Conservation (phyloP, 2,329 filamentous ascomycete genomes). For the Penicillium sp. region DNA sequence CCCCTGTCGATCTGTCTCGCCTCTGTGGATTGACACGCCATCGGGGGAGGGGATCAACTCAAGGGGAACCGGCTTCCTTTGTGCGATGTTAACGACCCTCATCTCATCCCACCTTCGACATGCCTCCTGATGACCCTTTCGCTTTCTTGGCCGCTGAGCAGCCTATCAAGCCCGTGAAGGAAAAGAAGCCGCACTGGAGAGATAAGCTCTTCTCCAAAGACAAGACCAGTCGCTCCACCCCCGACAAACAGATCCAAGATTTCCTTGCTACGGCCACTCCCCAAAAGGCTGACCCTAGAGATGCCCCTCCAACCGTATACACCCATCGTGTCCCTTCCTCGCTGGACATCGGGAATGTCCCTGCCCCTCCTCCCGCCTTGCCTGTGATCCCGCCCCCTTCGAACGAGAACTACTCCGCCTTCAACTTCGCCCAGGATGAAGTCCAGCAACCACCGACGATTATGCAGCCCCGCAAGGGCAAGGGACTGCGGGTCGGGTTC, state of each 20-base stretch:
- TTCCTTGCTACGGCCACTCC: constrained; percentile 46
- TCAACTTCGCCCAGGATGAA: constrained; percentile 12
- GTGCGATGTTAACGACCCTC: constrained; percentile 39
- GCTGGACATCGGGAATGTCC: constrained; percentile 22
- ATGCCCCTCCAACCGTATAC: constrained; percentile 20
- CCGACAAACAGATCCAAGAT: constrained; percentile 49
- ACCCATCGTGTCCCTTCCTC: constrained; percentile 32
- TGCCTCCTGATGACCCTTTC: constrained; percentile 38
- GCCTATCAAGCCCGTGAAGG: constrained; percentile 11
- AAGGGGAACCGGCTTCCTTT: constrained; percentile 17
- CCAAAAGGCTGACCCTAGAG: constrained; percentile 9
- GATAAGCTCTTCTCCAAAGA: constrained; percentile 48
- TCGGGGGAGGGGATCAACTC: constrained; percentile 13
- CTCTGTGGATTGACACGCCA: background rate
- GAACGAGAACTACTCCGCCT: constrained; percentile 19
- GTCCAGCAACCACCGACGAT: constrained; percentile 11
- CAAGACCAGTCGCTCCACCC: constrained; percentile 32
- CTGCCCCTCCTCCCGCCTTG: background rate
- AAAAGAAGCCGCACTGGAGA: constrained; percentile 42
- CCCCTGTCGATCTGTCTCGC: background rate
- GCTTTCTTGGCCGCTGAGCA: constrained; percentile 32
- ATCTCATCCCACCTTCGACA: constrained; percentile 15
- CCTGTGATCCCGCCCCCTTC: background rate
- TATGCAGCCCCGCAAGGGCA: constrained; percentile 47
- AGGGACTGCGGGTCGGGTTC: constrained; percentile 71